Percentiles rank a stretch among this genome's conserved stretches.
These are phyloP conservation scores for Dryadomyces quercus-mongolicae DNA, from an alignment of 2,329 filamentous ascomycete genomes.

Conservation along the genomic window DNA sequence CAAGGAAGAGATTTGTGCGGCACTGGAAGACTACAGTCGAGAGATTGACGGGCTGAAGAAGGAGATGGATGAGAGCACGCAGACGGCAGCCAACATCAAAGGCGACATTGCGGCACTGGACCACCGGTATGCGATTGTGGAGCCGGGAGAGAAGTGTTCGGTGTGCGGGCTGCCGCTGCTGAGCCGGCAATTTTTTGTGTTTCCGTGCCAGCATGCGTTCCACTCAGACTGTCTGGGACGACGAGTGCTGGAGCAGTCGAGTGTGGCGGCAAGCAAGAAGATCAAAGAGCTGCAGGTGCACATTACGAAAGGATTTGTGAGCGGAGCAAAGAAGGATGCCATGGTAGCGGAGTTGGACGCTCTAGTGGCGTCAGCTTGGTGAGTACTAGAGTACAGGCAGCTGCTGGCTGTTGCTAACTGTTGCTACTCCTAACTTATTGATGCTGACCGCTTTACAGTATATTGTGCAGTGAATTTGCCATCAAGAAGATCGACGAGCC, in stretches of 20 bases:
- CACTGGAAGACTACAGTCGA: conserved; percentile 83
- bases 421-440: too few species aligned
- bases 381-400: too few species aligned
- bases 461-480: conserved; percentile 87
- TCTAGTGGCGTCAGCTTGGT: conserved; percentile 86
- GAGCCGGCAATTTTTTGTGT: conserved; percentile 91
- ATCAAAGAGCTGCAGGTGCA: conserved; percentile 80
- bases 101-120: conserved; percentile 77
- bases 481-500: conserved; percentile 92
- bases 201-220: conserved; percentile 95
- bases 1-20: conserved; percentile 93
- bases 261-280: conserved; percentile 60
- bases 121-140: conserved; percentile 86
- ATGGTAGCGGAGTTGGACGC: conserved; percentile 82
- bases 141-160: conserved; percentile 90
- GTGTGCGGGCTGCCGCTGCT: conserved; percentile 76
- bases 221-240: conserved; percentile 88
- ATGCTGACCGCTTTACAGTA: conserved; percentile 38
- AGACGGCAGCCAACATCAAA: conserved; percentile 83
- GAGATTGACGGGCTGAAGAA: conserved; percentile 80
- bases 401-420: too few species aligned
- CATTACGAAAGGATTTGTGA: conserved; percentile 63
- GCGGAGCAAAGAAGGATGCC: conserved; percentile 61
- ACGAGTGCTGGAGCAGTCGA: conserved; percentile 72
- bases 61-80: conserved; percentile 91